A percentile compares a stretch with the other conserved stretches of the same genome.
phyloP scores from a whole-genome alignment of 2,329 filamentous ascomycete species.

The Arthroderma sp. region DNA sequence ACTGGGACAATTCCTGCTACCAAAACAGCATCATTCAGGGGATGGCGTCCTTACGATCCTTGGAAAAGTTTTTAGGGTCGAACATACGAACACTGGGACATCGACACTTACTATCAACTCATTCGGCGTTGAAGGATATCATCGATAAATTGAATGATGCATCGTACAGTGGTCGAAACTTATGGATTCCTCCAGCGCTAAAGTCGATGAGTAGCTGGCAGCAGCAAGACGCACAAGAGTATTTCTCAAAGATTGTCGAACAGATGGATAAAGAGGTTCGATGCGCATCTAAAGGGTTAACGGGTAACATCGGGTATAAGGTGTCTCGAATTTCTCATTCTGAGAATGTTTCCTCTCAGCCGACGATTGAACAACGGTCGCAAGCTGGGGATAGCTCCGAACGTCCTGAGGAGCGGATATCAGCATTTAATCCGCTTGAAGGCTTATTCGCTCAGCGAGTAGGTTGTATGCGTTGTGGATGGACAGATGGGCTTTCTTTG shows the following conservation, averaged over 20 bases:
- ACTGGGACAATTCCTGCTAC: constrained; percentile 92
- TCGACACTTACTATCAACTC: constrained; percentile 33
- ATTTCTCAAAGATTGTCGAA: constrained; percentile 80
- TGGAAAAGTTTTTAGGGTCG: constrained; percentile 52
- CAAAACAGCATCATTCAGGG: constrained; percentile 91
- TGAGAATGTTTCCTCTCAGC: neutral
- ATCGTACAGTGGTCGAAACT: constrained; percentile 56
- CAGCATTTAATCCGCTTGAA: constrained; percentile 63
- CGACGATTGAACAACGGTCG: constrained; percentile 11
- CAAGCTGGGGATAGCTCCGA: constrained; percentile 7
- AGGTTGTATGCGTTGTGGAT: constrained; percentile 71
- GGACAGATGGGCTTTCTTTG: constrained; percentile 76
- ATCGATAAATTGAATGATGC: constrained; percentile 57
- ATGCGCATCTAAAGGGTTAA: constrained; percentile 34
- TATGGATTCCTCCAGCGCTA: constrained; percentile 70
- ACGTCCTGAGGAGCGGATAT: constrained; percentile 4
- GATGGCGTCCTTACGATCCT: constrained; percentile 58
- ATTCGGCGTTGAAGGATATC: constrained; percentile 48
- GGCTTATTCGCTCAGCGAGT: constrained; percentile 80
- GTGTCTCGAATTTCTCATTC: constrained; percentile 6
- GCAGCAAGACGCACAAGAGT: constrained; percentile 96
- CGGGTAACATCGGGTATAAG: constrained; percentile 32
- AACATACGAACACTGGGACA: constrained; percentile 26
- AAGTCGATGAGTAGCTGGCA: constrained; percentile 93
- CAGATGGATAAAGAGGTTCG: constrained; percentile 67